Percentiles rank a stretch among this genome's conserved stretches.
These are phyloP conservation scores for Russula earlei DNA, from an alignment of 768 basidiomycete species.

Conservation along the genomic window DNA sequence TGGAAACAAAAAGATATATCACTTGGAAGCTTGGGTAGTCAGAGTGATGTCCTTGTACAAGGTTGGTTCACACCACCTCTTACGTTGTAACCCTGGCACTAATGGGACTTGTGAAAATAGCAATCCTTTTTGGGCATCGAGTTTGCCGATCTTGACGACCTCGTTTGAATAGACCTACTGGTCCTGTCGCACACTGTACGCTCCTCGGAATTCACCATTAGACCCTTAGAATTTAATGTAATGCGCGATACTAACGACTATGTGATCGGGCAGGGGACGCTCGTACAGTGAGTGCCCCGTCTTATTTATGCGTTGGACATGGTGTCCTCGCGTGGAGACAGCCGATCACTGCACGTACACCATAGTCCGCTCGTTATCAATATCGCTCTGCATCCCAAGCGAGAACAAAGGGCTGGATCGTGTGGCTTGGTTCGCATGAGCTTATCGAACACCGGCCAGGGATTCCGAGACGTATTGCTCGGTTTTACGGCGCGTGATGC, in stretches of 20 bases:
- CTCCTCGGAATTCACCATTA: not conserved
- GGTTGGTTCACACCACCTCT: constrained; percentile 31
- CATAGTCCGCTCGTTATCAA: not conserved
- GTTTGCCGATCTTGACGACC: constrained; percentile 43
- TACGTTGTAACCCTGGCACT: not conserved
- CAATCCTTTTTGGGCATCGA: constrained; percentile 52
- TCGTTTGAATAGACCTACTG: not conserved
- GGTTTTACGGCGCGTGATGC: too few species aligned
- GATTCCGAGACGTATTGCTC: too few species aligned
- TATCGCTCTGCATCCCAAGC: not conserved
- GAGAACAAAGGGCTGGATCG: not conserved
- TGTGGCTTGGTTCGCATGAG: too few species aligned
- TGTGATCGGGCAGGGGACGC: not conserved
- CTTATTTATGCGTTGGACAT: not conserved
- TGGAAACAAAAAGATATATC: constrained; percentile 90
- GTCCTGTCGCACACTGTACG: not conserved
- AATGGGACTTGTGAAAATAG: constrained; percentile 12
- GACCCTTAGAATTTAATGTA: not conserved
- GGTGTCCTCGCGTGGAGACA: constrained; percentile 1
- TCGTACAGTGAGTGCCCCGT: too few species aligned
- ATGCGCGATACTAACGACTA: not conserved
- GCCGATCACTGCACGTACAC: not conserved
- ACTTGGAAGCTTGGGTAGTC: constrained; percentile 95
- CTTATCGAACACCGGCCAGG: too few species aligned
- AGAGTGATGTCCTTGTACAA: constrained; percentile 92